Conservation (phyloP, 768 basidiomycete genomes). For the Mycena haematopus region DNA sequence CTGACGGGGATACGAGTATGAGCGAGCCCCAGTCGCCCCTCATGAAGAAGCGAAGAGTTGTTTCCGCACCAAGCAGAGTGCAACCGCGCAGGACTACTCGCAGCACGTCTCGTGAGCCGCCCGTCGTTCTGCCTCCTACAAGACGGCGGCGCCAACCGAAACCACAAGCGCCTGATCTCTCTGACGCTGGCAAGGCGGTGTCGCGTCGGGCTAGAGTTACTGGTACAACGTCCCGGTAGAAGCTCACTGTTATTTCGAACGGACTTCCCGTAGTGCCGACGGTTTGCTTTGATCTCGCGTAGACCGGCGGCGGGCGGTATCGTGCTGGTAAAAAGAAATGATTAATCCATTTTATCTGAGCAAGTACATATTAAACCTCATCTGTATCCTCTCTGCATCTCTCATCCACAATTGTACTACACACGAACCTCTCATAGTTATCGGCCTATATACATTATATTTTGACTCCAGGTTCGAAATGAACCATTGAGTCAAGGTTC, state of each 20-base stretch:
- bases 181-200: not conserved
- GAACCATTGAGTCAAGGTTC: not conserved
- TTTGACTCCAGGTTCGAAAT: not conserved
- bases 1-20: not conserved
- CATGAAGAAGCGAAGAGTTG: constrained; percentile 18
- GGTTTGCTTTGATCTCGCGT: not conserved
- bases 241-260: not conserved
- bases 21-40: constrained; percentile 23
- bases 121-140: not conserved
- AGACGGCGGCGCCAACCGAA: constrained; percentile 9
- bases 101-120: constrained; percentile 5
- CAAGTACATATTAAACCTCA: constrained; percentile 14
- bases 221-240: not conserved
- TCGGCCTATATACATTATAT: constrained; percentile 9
- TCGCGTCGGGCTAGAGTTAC: not conserved
- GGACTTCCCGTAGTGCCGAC: constrained; percentile 2
- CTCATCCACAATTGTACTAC: not conserved
- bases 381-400: constrained; percentile 15
- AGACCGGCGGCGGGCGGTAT: constrained; percentile 2
- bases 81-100: constrained; percentile 21
- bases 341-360: not conserved
- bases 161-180: not conserved
- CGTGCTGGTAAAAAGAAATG: constrained; percentile 1
- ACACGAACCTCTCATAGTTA: constrained; percentile 9
- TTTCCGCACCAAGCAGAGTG: constrained; percentile 16